Percentiles rank a stretch among this genome's conserved stretches.
Conservation (phyloP, 2,329 filamentous ascomycete genomes). For the Diaporthe sp. region DNA sequence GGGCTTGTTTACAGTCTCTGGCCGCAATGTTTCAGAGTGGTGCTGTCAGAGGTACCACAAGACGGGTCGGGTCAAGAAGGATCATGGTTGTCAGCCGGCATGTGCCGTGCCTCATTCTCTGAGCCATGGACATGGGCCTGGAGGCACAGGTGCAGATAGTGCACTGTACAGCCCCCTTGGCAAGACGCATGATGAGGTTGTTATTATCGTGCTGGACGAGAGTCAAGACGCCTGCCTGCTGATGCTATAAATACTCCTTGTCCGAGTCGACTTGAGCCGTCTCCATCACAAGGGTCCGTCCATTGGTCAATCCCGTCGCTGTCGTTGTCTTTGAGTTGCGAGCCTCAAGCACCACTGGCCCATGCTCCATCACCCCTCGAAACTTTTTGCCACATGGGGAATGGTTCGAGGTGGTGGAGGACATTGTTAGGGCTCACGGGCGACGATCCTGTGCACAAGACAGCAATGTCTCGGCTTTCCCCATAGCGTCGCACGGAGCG, state of each 20-base stretch:
- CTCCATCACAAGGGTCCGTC: conserved; percentile 13
- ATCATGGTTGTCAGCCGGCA: conserved; percentile 30
- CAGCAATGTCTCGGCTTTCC: conserved; percentile 19
- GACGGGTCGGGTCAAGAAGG: conserved; percentile 22
- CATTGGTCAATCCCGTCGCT: conserved; percentile 12
- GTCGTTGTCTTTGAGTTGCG: conserved; percentile 38
- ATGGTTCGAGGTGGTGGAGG: not conserved
- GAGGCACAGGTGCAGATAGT: conserved; percentile 10
- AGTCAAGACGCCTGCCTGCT: conserved; percentile 23
- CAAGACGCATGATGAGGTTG: conserved; percentile 21
- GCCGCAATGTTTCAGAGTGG: conserved; percentile 26
- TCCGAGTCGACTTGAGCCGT: conserved; percentile 17
- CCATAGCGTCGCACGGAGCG: conserved; percentile 15
- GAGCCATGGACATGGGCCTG: conserved; percentile 13
- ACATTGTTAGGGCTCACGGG: not conserved
- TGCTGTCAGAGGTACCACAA: conserved; percentile 26
- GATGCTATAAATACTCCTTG: conserved; percentile 27
- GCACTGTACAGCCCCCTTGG: conserved; percentile 34
- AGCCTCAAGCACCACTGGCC: conserved; percentile 34
- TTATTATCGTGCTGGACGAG: conserved; percentile 15
- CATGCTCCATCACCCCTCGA: conserved; percentile 24
- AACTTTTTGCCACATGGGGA: conserved; percentile 28
- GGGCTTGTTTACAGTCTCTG: conserved; percentile 26
- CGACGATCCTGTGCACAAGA: conserved; percentile 22
- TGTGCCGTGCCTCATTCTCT: conserved; percentile 14